Evolutionary conservation across 1,139 yeast species (phyloP).

Genomic region (Lodderomyces pseudojiufengensis): DNA sequence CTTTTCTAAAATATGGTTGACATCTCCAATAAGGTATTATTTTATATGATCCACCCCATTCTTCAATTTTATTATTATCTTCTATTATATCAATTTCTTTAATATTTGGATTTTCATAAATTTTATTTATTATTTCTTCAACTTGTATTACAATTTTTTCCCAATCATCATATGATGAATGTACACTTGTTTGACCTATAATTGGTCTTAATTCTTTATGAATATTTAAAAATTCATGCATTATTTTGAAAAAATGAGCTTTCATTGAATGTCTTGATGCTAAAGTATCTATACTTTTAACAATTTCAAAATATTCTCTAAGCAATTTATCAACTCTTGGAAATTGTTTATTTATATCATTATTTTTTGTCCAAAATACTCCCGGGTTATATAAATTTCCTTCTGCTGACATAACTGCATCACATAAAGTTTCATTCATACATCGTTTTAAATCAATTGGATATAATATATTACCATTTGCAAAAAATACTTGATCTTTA

Average conservation of each 20-base stretch:
- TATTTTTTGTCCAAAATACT: constrained; percentile 59
- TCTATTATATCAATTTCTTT: constrained; percentile 48
- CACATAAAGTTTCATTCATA: constrained; percentile 58
- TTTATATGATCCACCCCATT: constrained; percentile 81
- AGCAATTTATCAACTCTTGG: constrained; percentile 83
- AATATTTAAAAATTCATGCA: constrained; percentile 70
- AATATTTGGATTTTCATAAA: constrained; percentile 44
- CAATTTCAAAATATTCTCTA: constrained; percentile 86
- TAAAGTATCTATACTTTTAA: constrained; percentile 58
- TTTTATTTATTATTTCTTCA: constrained; percentile 58
- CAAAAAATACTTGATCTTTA: constrained; percentile 78
- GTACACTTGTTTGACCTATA: constrained; percentile 57
- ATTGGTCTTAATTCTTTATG: constrained; percentile 76
- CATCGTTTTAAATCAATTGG: constrained; percentile 77
- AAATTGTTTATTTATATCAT: constrained; percentile 61
- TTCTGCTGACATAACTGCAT: constrained; percentile 97
- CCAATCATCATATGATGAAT: constrained; percentile 53
- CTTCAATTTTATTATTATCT: constrained; percentile 56
- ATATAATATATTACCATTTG: constrained; percentile 89
- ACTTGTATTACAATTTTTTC: constrained; percentile 67
- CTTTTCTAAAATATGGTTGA: constrained; percentile 90
- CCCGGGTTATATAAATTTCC: constrained; percentile 95
- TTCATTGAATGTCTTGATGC: constrained; percentile 86
- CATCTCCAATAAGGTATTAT: constrained; percentile 95
- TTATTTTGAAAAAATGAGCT: constrained; percentile 84